Conservation (phyloP, 2,329 filamentous ascomycete genomes). For the Fusarium miscanthi region DNA sequence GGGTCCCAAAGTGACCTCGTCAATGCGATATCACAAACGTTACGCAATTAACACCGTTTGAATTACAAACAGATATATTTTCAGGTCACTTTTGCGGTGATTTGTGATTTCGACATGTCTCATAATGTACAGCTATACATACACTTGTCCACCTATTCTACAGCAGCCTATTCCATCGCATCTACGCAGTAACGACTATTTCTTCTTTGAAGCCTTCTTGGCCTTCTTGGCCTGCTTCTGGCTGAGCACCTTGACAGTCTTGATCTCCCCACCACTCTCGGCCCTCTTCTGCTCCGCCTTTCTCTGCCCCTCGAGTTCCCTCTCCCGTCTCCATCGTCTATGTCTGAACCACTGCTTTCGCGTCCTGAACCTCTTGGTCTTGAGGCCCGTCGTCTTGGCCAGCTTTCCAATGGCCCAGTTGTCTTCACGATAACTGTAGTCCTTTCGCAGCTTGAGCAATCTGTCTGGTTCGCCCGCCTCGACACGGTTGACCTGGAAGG, state of each 20-base stretch:
- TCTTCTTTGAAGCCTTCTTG: conserved; percentile 53
- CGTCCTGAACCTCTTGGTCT: conserved; percentile 62
- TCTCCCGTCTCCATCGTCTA: conserved; percentile 56
- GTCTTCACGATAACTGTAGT: conserved; percentile 70
- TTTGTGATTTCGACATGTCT: neutral
- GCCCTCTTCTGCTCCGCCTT: conserved; percentile 51
- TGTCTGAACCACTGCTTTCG: conserved; percentile 62
- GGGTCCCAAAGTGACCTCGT: neutral
- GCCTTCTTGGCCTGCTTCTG: conserved; percentile 54
- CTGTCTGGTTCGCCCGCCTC: conserved; percentile 57
- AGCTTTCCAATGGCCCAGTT: conserved; percentile 69
- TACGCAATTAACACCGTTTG: neutral
- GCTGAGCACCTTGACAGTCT: conserved; percentile 49
- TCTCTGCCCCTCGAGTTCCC: conserved; percentile 55
- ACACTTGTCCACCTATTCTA: conserved; percentile 30
- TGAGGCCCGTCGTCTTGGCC: conserved; percentile 61
- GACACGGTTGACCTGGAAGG: conserved; percentile 57
- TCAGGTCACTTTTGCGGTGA: neutral
- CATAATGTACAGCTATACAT: conserved; percentile 41
- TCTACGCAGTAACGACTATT: conserved; percentile 24
- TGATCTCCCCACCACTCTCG: conserved; percentile 47
- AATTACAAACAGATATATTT: too few relatives aligned
- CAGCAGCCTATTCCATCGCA: neutral
- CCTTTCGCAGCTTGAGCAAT: conserved; percentile 61
- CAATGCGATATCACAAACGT: neutral